phyloP scores from a whole-genome alignment of 768 basidiomycete genomes.

The Amanita inopinata region DNA sequence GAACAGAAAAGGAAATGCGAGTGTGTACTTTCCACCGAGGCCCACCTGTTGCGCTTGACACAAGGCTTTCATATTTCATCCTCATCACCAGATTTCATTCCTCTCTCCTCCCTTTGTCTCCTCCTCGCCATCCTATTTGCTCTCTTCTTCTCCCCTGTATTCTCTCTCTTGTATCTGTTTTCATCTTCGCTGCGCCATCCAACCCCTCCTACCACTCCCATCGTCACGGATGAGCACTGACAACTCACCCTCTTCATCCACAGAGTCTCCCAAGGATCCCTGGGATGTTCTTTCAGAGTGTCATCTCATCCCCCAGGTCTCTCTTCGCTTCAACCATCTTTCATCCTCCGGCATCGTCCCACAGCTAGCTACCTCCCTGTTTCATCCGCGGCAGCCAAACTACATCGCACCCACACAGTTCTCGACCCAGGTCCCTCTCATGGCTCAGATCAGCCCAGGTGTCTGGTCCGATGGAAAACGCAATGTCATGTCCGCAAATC shows the following conservation, averaged over 20 bases:
- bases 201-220: constrained; percentile 14
- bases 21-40: constrained; percentile 18
- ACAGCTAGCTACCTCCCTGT: constrained; percentile 13
- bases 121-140: constrained; percentile 6
- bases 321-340: constrained; percentile 1
- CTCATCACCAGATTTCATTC: no score
- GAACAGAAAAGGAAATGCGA: constrained; percentile 24
- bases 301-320: neutral
- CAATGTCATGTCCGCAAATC: constrained; percentile 33
- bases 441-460: constrained; percentile 25
- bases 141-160: constrained; percentile 8
- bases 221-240: constrained; percentile 14
- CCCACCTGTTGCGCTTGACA: constrained; percentile 19
- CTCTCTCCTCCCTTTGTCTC: constrained; percentile 9
- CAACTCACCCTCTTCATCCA: constrained; percentile 11
- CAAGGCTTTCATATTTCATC: constrained; percentile 16
- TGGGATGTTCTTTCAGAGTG: neutral
- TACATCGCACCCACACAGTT: constrained; percentile 13
- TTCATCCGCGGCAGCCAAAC: constrained; percentile 14
- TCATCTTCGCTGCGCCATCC: constrained; percentile 2
- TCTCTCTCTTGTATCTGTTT: constrained; percentile 9
- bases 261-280: constrained; percentile 13
- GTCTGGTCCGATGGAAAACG: constrained; percentile 29
- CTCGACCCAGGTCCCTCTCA: constrained; percentile 15
- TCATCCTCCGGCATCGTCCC: neutral